Evolutionary conservation across 768 basidiomycete genomes (phyloP).

Genomic region (Tephrocybe rancida): DNA sequence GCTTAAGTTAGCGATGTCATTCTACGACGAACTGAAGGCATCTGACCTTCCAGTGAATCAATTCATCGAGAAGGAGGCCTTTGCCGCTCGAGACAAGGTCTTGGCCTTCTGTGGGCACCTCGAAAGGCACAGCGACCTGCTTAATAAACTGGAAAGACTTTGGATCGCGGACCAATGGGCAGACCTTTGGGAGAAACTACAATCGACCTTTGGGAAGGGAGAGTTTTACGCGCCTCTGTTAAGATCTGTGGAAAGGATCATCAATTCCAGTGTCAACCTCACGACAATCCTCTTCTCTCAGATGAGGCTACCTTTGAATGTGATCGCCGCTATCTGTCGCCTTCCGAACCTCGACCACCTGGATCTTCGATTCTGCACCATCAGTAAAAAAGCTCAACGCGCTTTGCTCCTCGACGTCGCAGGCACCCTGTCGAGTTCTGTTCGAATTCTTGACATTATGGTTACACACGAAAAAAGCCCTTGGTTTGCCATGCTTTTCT

Average conservation of each 20-base stretch:
- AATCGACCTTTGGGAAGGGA: neutral
- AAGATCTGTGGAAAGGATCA: neutral
- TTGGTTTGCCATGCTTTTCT: constrained; percentile 2
- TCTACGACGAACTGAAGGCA: neutral
- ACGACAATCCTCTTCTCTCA: neutral
- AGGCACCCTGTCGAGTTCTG: neutral
- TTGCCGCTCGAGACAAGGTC: neutral
- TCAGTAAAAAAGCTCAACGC: neutral
- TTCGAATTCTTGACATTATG: neutral
- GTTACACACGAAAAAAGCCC: neutral
- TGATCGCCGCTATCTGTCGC: neutral
- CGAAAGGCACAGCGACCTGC: neutral
- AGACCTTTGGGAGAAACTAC: neutral
- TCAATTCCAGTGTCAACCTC: neutral
- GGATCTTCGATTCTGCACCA: neutral
- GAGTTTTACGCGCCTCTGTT: neutral
- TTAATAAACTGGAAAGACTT: neutral
- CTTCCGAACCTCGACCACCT: neutral
- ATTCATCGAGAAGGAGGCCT: neutral
- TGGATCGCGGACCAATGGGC: neutral
- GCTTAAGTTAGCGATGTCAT: neutral
- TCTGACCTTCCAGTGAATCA: neutral
- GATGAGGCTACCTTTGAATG: neutral
- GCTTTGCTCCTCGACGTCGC: neutral
- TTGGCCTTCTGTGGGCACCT: neutral